A percentile compares a stretch with the other conserved stretches of the same genome.
Conservation (phyloP, 331 rosid genomes). For the Stylosanthes scabra region DNA sequence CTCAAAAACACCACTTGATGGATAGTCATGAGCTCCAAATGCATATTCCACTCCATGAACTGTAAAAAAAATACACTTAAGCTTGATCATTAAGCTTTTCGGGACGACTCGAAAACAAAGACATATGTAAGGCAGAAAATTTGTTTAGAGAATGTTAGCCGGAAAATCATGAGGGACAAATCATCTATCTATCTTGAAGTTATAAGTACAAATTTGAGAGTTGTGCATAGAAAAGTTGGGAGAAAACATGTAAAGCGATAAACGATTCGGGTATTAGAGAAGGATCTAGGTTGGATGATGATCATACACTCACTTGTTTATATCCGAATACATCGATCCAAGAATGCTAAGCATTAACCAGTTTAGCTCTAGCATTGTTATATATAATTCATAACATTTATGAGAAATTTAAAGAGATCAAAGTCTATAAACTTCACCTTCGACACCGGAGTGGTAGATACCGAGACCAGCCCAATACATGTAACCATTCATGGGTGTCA, state of each 20-base stretch:
- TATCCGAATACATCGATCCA: background rate
- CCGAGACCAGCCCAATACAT: conserved; percentile 98
- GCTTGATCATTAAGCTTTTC: conserved; percentile 26
- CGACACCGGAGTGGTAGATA: conserved; percentile 96
- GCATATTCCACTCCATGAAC: conserved; percentile 98
- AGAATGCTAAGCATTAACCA: background rate
- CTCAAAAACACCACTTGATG: conserved; percentile 97
- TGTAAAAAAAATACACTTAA: conserved; percentile 47
- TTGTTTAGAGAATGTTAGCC: background rate
- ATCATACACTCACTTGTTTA: background rate
- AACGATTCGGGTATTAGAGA: background rate
- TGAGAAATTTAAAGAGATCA: conserved; percentile 16
- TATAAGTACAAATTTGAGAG: background rate
- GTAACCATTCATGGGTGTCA: conserved; percentile 96
- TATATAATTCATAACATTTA: conserved; percentile 9
- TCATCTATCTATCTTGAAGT: background rate
- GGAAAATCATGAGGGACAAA: background rate
- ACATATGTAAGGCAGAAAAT: background rate
- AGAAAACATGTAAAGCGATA: background rate
- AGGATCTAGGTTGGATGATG: background rate
- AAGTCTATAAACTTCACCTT: conserved; percentile 60
- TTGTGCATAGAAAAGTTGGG: background rate
- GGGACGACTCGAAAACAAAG: conserved; percentile 1
- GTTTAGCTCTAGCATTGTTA: background rate
- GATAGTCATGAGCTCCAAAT: conserved; percentile 97